Base-by-base conservation (phyloP, 352 stramenopile species). In the Globisporangium echinulatum region DNA sequence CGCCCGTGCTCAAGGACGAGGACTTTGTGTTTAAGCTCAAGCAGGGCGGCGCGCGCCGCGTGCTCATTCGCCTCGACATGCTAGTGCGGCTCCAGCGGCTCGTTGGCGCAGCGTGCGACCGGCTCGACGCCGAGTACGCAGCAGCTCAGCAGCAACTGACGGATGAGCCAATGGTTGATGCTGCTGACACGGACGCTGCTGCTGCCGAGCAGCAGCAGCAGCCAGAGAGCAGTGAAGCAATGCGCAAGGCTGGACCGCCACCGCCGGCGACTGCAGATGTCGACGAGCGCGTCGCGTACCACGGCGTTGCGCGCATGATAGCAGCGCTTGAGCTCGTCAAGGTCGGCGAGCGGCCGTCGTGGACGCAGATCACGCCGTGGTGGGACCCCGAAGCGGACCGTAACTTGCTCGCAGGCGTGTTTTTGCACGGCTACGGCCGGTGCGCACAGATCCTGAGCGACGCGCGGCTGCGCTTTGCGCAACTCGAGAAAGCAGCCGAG, bases 11-110 rank as follows among this genome's bases (percentile, higher is more conserved):
- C 3, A 90, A 93, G 54, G 86, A 96, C 68, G 86, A 96, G 33
- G 86, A 96, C 40, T 96, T 96, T 53, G 77, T 94, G 49, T 62
- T 88, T 7, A 94, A 94, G 63, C 71, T 87, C 15, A 94, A 93
- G 58, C 86, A 96, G 50, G 85, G 86, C 56, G 86, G 84, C 7
- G 86, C 79, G n/a, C 81, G 84, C 11, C 82, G 86, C 46, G 77
- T 96, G 8, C 61, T 96, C 9, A 87, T 92, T 61, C 86, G 86
- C 51, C 59, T 96, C 25, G 86, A 96, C 56, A 96, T 96, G 84
- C 67, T 96, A 4, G 80, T 84, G 56, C 77, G 86, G 8, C 78
- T 96, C 2, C 77, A 88, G 33, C 68, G 76, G 0, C 66, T 94
- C 8, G 61, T 96, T 43, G 67, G 69, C 0, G 68, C 70, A 0